A percentile compares a stretch with the other conserved stretches of the same genome.
Conservation (phyloP, 192 early-diverging fungal species). For the Backusella luteola region DNA sequence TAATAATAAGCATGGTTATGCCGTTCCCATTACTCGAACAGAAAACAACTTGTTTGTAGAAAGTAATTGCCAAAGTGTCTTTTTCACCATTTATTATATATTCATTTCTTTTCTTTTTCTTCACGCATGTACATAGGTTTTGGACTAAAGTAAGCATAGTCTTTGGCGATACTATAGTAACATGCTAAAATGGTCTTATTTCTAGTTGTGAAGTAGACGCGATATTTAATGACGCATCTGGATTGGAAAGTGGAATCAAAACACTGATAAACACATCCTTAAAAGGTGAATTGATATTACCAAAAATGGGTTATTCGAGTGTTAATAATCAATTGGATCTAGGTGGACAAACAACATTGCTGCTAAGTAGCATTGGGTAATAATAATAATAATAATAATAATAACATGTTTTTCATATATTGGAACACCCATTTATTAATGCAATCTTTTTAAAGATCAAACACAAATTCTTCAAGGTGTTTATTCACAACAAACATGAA, state of each 20-base stretch:
- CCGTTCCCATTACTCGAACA: too few relatives aligned
- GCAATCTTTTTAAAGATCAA: neutral
- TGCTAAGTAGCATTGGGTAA: neutral
- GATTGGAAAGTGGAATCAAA: neutral
- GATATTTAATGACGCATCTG: neutral
- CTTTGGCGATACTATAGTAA: neutral
- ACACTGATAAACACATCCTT: neutral
- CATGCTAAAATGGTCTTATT: neutral
- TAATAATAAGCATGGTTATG: too few relatives aligned
- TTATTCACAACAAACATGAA: neutral
- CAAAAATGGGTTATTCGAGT: too few relatives aligned
- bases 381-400: neutral
- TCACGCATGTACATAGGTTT: neutral
- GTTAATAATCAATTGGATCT: neutral
- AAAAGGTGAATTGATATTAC: neutral
- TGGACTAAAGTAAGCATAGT: neutral
- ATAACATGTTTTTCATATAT: neutral
- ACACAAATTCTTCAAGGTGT: neutral
- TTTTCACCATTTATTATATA: neutral
- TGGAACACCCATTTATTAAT: neutral
- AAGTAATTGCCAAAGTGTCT: too few relatives aligned
- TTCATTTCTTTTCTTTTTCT: neutral
- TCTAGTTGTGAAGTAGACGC: neutral
- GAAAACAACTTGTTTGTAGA: too few relatives aligned
- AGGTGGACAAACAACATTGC: neutral